A percentile compares a stretch with the other conserved stretches of the same genome.
Evolutionary conservation across 164 flowering plant species (phyloP).

Genomic region (Malania oleifera): DNA sequence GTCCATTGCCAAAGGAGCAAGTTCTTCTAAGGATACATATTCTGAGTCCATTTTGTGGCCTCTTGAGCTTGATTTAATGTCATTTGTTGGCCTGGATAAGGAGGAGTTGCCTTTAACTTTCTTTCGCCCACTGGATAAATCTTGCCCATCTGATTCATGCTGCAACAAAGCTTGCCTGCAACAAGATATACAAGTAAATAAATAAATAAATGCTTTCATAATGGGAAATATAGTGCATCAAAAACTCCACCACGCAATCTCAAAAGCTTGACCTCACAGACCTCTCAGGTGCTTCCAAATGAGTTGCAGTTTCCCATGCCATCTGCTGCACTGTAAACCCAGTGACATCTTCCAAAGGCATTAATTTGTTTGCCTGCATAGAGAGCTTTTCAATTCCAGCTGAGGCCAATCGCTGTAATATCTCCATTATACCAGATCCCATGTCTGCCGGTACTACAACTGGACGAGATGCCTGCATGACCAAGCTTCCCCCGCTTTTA

Average conservation of each 20-base stretch:
- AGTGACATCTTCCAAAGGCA: constrained; percentile 92
- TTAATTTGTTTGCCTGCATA: constrained; percentile 76
- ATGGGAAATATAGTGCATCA: background rate
- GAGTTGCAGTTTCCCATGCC: constrained; percentile 66
- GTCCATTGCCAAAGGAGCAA: constrained; percentile 92
- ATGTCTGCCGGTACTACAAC: constrained; percentile 96
- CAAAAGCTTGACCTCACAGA: constrained; percentile 25
- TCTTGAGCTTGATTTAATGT: constrained; percentile 21
- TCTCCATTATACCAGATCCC: constrained; percentile 85
- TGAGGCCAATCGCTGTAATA: constrained; percentile 76
- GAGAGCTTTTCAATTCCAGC: constrained; percentile 91
- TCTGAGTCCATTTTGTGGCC: constrained; percentile 38
- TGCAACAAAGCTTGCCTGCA: constrained; percentile 35
- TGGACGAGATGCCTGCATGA: constrained; percentile 90
- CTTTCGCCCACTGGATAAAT: constrained; percentile 20
- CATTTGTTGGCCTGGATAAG: constrained; percentile 21
- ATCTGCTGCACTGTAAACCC: constrained; percentile 86
- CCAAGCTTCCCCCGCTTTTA: constrained; percentile 58
- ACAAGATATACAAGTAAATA: constrained; percentile 4
- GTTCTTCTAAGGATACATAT: constrained; percentile 78
- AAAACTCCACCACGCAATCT: background rate
- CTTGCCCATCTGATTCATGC: constrained; percentile 35
- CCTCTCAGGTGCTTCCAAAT: constrained; percentile 61
- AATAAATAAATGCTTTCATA: background rate
- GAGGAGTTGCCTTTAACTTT: constrained; percentile 28